Conservation (phyloP, 108 stramenopile species). For the Schizochytrium sp. region DNA sequence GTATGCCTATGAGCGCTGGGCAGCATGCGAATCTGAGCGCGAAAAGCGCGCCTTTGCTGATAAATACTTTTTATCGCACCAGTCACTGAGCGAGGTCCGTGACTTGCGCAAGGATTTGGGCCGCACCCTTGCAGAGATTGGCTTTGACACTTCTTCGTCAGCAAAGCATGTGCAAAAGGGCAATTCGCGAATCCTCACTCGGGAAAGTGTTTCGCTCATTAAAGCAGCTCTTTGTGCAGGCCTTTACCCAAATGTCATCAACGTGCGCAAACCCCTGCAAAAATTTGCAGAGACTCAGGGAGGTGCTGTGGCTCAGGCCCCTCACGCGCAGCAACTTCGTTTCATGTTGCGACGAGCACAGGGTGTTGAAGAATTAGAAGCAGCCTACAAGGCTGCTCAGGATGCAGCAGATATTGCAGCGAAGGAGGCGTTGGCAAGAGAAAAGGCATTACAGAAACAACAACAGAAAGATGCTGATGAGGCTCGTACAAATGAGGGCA, state of each 20-base stretch:
- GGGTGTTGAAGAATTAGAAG: slow-evolving; percentile 7
- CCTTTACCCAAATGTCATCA: slow-evolving; percentile 74
- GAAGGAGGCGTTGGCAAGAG: neutral
- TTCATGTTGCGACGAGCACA: slow-evolving; percentile 43
- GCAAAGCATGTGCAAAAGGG: slow-evolving; percentile 42
- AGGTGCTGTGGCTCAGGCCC: slow-evolving; percentile 31
- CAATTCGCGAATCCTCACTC: slow-evolving; percentile 30
- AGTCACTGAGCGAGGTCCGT: slow-evolving; percentile 67
- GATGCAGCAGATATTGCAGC: neutral
- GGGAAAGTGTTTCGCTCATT: slow-evolving; percentile 65
- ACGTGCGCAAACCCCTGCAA: slow-evolving; percentile 34
- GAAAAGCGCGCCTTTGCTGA: slow-evolving; percentile 64
- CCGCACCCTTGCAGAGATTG: slow-evolving; percentile 56
- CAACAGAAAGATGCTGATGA: neutral
- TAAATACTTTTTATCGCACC: slow-evolving; percentile 65
- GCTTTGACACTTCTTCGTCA: slow-evolving; percentile 60
- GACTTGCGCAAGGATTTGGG: slow-evolving; percentile 62
- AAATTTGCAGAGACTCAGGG: slow-evolving; percentile 33
- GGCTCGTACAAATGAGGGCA: neutral
- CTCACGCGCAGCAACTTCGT: slow-evolving; percentile 34
- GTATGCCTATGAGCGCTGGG: slow-evolving; percentile 66
- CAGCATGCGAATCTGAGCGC: slow-evolving; percentile 5
- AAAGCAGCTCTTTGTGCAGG: slow-evolving; percentile 71
- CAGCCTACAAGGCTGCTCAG: slow-evolving; percentile 18
- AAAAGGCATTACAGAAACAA: neutral